Conservation (phyloP, 441 rosid genomes). For the Kokia cookei region DNA sequence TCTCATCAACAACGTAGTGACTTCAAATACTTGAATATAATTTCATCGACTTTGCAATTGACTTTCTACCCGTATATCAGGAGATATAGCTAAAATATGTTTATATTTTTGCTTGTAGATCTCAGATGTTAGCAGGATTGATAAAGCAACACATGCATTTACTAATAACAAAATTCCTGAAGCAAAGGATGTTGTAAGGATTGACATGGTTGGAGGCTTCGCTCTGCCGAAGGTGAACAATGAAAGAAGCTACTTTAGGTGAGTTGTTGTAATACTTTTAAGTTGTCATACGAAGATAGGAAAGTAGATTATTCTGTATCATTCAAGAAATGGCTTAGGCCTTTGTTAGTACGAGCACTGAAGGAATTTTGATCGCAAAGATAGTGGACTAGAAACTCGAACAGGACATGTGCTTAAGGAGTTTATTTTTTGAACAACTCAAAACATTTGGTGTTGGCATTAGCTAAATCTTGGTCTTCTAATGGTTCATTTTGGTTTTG, state of each 20-base stretch:
- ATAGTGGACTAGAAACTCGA: neutral
- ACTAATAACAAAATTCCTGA: constrained; percentile 51
- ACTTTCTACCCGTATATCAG: neutral
- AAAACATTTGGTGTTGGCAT: neutral
- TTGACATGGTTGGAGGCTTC: constrained; percentile 80
- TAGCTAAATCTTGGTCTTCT: neutral
- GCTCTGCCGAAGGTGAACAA: constrained; percentile 77
- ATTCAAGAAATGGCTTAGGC: neutral
- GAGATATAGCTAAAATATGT: neutral
- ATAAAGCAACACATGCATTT: constrained; percentile 47
- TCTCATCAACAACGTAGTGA: constrained; percentile 64
- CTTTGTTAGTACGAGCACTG: neutral
- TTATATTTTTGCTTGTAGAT: constrained; percentile 41
- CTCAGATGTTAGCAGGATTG: constrained; percentile 55
- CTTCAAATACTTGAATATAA: constrained; percentile 8
- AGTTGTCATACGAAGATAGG: neutral
- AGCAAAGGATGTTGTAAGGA: constrained; percentile 62
- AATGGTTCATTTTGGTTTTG: neutral
- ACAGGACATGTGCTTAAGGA: neutral
- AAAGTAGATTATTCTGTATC: neutral
- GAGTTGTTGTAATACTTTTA: constrained; percentile 14
- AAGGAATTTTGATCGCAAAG: neutral
- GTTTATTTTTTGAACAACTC: neutral
- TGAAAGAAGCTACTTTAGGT: constrained; percentile 82
- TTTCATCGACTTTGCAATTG: neutral